These are phyloP conservation scores for Shiraia bambusicola DNA, from an alignment of 2,329 filamentous ascomycete species.

Conservation along the genomic window DNA sequence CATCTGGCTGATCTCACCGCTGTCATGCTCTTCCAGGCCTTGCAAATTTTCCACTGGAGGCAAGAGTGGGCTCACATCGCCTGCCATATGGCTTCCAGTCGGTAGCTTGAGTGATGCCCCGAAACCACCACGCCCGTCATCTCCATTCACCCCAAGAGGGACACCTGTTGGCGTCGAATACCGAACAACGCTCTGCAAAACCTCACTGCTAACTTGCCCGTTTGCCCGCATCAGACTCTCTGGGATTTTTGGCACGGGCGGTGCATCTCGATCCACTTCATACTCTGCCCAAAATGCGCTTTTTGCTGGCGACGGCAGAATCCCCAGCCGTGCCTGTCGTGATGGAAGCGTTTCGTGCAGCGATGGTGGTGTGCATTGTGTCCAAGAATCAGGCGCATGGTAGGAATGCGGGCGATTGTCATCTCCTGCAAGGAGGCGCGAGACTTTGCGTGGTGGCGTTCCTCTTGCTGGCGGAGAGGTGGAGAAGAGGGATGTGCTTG, in stretches of 20 bases:
- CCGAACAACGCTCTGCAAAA: conserved; percentile 33
- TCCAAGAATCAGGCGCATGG: conserved; percentile 34
- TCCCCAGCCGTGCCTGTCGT: conserved; percentile 18
- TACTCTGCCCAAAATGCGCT: conserved; percentile 27
- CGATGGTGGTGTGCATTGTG: conserved; percentile 8
- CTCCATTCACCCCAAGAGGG: conserved; percentile 7
- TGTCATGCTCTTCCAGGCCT: no score
- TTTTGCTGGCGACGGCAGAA: conserved; percentile 34
- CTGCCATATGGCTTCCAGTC: no score
- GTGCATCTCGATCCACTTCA: conserved; percentile 19
- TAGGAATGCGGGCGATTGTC: conserved; percentile 31
- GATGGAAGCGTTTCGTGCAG: conserved; percentile 2
- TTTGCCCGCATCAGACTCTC: conserved; percentile 15
- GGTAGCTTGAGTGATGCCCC: neutral
- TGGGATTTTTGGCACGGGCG: conserved; percentile 35
- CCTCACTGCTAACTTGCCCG: conserved; percentile 23
- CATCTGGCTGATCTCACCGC: no score
- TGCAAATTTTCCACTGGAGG: no score
- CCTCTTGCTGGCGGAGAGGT: conserved; percentile 17
- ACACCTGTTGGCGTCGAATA: conserved; percentile 24
- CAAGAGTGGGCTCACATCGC: no score
- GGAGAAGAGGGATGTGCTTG: conserved; percentile 7
- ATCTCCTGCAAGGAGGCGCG: conserved; percentile 12
- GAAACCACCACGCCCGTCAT: neutral
- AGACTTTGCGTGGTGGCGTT: conserved; percentile 29